Base-by-base conservation (phyloP, 768 basidiomycete genomes). In the Rhodosporidiobolus odoratus region DNA sequence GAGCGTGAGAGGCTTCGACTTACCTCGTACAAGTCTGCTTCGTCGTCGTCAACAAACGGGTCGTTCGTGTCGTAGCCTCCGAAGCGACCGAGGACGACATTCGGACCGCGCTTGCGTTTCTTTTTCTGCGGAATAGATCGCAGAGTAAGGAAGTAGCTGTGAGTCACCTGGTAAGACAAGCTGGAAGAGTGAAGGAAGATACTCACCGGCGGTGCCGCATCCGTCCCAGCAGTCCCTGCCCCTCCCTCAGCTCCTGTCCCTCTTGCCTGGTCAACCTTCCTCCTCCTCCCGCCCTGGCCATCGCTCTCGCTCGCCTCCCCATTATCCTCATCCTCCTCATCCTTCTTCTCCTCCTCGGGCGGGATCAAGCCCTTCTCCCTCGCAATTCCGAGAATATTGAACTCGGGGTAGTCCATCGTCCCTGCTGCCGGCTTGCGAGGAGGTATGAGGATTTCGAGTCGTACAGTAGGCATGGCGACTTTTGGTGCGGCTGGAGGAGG, bases 11-110 rank as follows among this genome's bases (percentile, higher is more conserved):
- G 19, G 23, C 13, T 23, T 23, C 8, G 40, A 27, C 66, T n/a
- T 19, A 71, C 73, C 78, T 94, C 87, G 81, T 98, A 94, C 56
- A 94, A 81, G 34, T 86, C 88, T 65, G 95, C 83, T 78, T 98
- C 95, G 2, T 92, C 91, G 80, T 99, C 96, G 83, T 99, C 96
- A 77, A 99, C 96, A 82, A 98, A 98, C 0, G 91, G 89, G 81
- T 99, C 96, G 0, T 84, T 81, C 27, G 88, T 83, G 81, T 99
- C 95, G 83, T 99, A 99, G 76, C 92, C 91, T 77, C 89, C 90
- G 30, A 86, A 67, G n/a, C 77, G 71, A 34, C 73, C 75, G 43
- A 70, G 35, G 16, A 77, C 57, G 27, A 62, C 69, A n/a, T 74
- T 74, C n/a, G 61, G 61, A 6, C 67, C 72, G 17, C 73, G 66